These are phyloP conservation scores for Tetrahymena borealis DNA, from an alignment of 73 alveolate species.

Conservation along the genomic window DNA sequence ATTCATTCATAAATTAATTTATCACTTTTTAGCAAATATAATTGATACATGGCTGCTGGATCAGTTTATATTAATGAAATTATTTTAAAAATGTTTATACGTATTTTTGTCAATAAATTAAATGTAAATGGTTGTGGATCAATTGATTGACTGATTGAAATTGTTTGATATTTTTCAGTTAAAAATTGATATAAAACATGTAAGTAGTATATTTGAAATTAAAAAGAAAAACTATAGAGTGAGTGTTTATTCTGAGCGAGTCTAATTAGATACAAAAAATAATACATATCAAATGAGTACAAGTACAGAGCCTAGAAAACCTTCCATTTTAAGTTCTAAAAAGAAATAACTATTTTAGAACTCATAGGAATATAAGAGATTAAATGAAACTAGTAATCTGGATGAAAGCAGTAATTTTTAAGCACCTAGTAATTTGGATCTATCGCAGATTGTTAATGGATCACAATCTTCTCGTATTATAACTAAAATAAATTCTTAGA, in stretches of 20 bases:
- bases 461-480: neutral
- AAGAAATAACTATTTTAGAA: neutral
- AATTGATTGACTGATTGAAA: neutral
- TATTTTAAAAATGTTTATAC: no score
- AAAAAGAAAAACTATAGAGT: no score
- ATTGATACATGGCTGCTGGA: no score
- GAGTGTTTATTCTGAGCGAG: no score
- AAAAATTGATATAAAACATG: neutral
- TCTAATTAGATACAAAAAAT: no score
- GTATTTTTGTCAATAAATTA: no score
- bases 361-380: neutral
- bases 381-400: neutral
- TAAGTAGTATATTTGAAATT: no score
- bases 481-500: neutral
- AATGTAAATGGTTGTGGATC: neutral
- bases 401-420: neutral
- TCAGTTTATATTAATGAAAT: no score
- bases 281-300: neutral
- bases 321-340: neutral
- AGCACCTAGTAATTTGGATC: neutral
- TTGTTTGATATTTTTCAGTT: neutral
- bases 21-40: no score
- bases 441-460: neutral
- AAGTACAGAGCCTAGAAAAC: neutral
- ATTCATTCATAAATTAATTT: no score